Evolutionary conservation across 1,139 yeast species (phyloP), one percentile per base, ranked within the genome.

Genomic region (Sugiyamaella neomexicana): DNA sequence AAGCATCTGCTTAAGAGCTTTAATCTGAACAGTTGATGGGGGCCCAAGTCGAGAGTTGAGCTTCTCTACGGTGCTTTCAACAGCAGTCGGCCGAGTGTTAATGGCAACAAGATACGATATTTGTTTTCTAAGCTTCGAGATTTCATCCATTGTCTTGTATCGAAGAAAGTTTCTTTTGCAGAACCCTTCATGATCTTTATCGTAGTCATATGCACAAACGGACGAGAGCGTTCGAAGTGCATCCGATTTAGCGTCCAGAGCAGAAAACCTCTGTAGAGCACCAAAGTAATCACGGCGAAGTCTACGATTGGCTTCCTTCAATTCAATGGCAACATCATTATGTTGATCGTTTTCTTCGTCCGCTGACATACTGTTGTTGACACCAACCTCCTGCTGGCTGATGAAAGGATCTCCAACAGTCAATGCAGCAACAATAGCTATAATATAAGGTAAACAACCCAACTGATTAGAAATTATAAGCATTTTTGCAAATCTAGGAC

Each of bases 361-460:
- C 6, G 42, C 59, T 12, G 31, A 3, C 12, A 6, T 25, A 44
- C 59, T 56, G 46, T 66, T 66, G 31, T 66, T 66, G 31, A 84
- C 74, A 0, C 90, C 90, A 15, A 87, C 66, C 65, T 89, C 97
- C 61, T 79, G 80, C 65, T 86, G 95, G 25, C 78, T 78, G 38
- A 89, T 72, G 64, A 90, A 89, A 5, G 97, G 97, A 65, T 91
- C 96, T 2, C 97, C 98, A 45, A 93, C 98, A 0, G 98, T 86
- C 42, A 95, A 73, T 0, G 93, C 96, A 16, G 98, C 87, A 1
- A 95, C 98, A 55, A 95, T 79, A 0, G 98, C 95, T 54, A 93
- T 83, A 27, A 93, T 77, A 65, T 89, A 93, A 0, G 96, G 90
- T 56, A 93, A 74, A 70, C 98, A 91, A 3, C 81, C 85, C 54